Conservation (phyloP, 2,329 filamentous ascomycete genomes). For the Talaromyces sp. region DNA sequence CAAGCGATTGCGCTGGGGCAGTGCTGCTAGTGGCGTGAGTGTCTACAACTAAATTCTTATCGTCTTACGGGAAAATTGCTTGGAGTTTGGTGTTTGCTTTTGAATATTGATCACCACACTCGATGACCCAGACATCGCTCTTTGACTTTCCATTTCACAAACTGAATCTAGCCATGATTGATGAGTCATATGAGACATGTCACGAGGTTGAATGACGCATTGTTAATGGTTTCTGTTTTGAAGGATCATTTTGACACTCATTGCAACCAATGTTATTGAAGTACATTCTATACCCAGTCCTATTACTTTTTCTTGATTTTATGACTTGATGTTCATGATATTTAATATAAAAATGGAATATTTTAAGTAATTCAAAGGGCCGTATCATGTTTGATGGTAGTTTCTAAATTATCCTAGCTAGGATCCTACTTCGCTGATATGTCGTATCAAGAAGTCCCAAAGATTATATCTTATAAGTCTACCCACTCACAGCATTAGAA, state of each 20-base stretch:
- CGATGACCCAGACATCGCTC: neutral
- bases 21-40: slow-evolving; percentile 35
- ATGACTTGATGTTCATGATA: neutral
- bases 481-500: no score
- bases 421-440: no score
- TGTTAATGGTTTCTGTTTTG: neutral
- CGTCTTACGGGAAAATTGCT: neutral
- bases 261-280: neutral
- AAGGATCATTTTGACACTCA: neutral
- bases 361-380: neutral
- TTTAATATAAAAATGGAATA: neutral
- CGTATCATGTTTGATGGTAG: neutral
- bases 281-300: neutral
- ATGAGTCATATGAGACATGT: slow-evolving; percentile 11
- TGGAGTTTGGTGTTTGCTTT: slow-evolving; percentile 2
- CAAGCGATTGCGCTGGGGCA: slow-evolving; percentile 43
- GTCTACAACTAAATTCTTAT: slow-evolving; percentile 16
- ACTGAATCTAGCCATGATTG: neutral
- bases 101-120: neutral
- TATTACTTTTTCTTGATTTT: neutral
- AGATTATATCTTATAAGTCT: no score
- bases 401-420: no score
- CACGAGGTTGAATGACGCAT: neutral
- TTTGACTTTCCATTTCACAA: neutral
- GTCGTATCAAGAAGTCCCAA: no score